phyloP scores from a whole-genome alignment of 371 early-diverging fungal genomes.

The Nosema muscidifuracis region DNA sequence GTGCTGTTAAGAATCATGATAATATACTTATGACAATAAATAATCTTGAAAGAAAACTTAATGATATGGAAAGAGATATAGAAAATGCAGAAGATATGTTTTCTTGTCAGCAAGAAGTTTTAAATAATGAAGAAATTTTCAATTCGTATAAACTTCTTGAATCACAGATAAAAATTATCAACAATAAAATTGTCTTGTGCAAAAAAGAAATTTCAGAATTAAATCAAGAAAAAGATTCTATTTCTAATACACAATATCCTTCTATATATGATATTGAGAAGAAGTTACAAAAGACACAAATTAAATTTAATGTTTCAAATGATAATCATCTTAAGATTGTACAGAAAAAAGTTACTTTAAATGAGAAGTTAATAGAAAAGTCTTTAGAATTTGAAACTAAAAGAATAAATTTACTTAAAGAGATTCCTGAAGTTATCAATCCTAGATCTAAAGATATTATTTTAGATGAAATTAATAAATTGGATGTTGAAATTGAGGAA shows the following conservation, averaged over 20 bases:
- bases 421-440: slow-evolving; percentile 7
- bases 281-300: neutral
- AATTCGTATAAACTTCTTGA: slow-evolving; percentile 26
- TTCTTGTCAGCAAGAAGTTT: slow-evolving; percentile 1
- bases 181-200: slow-evolving; percentile 42
- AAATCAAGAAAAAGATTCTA: slow-evolving; percentile 33
- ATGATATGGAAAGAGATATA: slow-evolving; percentile 8
- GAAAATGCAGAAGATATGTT: slow-evolving; percentile 21
- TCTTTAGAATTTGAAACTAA: neutral
- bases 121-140: slow-evolving; percentile 26
- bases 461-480: slow-evolving; percentile 17
- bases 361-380: neutral
- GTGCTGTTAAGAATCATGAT: neutral
- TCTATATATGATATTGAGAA: neutral
- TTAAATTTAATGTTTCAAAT: neutral
- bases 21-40: slow-evolving; percentile 6
- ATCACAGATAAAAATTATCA: slow-evolving; percentile 29
- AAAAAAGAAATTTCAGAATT: slow-evolving; percentile 32
- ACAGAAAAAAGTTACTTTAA: neutral
- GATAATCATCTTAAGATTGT: neutral
- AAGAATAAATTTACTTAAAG: neutral
- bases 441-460: slow-evolving; percentile 18
- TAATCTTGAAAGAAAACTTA: neutral
- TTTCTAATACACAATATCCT: slow-evolving; percentile 26
- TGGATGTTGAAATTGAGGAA: slow-evolving; percentile 22